Conservation (phyloP, 2,329 filamentous ascomycete species). For the Botryotinia narcissicola region DNA sequence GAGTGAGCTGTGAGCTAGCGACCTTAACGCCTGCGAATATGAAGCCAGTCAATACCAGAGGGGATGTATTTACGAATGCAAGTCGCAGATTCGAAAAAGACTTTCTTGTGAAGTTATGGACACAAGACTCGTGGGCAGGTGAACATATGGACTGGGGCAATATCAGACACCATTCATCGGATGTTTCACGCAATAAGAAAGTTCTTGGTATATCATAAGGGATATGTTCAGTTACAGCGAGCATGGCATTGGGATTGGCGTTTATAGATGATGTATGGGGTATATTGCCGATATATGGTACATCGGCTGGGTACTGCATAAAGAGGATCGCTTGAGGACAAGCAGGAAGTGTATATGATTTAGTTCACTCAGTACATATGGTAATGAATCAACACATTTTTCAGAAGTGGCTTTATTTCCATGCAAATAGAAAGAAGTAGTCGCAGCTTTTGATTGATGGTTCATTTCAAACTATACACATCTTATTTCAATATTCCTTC, state of each 20-base stretch:
- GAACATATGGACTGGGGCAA: background rate
- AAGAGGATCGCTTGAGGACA: background rate
- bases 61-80: background rate
- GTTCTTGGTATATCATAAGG: background rate
- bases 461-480: background rate
- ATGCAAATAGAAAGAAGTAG: background rate
- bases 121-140: background rate
- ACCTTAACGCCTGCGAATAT: background rate
- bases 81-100: background rate
- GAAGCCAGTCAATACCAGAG: background rate
- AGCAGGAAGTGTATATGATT: background rate
- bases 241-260: constrained; percentile 1
- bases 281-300: background rate
- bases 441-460: background rate
- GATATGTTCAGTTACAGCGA: background rate
- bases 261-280: constrained; percentile 5
- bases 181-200: background rate
- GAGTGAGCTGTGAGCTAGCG: background rate
- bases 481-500: background rate
- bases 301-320: background rate
- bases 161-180: background rate
- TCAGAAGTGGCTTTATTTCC: background rate
- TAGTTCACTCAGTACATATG: constrained; percentile 1
- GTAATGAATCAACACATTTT: background rate
- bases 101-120: background rate